These are phyloP conservation scores for Castanopsis chinensis DNA, from an alignment of 306 rosid species.

Conservation along the genomic window DNA sequence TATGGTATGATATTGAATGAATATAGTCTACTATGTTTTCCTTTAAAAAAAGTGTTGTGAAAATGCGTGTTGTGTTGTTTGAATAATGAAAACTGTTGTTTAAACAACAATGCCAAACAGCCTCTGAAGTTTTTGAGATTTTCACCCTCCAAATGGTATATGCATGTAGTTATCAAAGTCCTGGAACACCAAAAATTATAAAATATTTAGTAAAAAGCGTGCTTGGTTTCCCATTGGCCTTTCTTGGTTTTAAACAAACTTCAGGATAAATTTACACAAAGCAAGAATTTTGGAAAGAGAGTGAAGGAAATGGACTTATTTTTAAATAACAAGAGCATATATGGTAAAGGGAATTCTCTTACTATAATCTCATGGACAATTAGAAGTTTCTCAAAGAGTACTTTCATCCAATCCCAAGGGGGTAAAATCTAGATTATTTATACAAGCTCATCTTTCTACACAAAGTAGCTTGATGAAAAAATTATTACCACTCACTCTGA, in stretches of 20 bases:
- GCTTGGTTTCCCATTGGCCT: background rate
- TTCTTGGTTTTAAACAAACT: background rate
- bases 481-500: constrained; percentile 23
- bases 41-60: too few species aligned
- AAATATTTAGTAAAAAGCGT: background rate
- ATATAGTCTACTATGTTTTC: too few species aligned
- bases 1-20: too few species aligned
- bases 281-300: background rate
- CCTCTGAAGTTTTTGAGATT: too few species aligned
- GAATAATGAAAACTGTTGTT: too few species aligned
- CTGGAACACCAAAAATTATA: background rate
- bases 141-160: too few species aligned
- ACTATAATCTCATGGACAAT: background rate
- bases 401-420: constrained; percentile 4
- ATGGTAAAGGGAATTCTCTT: background rate
- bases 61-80: too few species aligned
- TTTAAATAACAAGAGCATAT: too few species aligned
- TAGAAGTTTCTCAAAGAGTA: background rate
- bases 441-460: constrained; percentile 27
- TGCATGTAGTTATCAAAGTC: background rate
- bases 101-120: too few species aligned
- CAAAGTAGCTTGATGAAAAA: constrained; percentile 36
- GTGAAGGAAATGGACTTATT: background rate
- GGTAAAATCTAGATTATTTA: constrained; percentile 14
- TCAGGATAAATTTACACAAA: background rate